A percentile compares a stretch with the other conserved stretches of the same genome.
Evolutionary conservation across 1,139 yeast species (phyloP).

Genomic region (Sugiyamaella xylanicola): DNA sequence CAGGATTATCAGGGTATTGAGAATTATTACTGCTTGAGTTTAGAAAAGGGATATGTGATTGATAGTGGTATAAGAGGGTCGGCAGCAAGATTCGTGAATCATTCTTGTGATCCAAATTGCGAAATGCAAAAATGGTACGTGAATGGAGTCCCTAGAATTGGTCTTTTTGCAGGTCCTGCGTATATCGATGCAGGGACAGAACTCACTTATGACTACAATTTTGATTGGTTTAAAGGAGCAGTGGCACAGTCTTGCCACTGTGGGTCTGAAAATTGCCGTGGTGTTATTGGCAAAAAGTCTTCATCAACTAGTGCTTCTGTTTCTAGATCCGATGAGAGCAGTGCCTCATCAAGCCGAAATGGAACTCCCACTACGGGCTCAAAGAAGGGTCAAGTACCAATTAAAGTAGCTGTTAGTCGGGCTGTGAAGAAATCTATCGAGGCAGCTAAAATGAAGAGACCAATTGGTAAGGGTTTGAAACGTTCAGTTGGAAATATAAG

Average conservation of each 20-base stretch:
- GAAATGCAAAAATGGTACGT: constrained; percentile 50
- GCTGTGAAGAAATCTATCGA: constrained; percentile 1
- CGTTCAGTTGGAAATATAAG: neutral
- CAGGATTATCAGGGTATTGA: constrained; percentile 33
- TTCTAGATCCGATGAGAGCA: constrained; percentile 16
- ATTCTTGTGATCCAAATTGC: constrained; percentile 48
- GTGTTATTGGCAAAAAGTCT: constrained; percentile 39
- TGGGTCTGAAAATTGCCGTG: constrained; percentile 45
- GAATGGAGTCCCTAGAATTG: constrained; percentile 45
- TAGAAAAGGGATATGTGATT: constrained; percentile 45
- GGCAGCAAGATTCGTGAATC: constrained; percentile 49
- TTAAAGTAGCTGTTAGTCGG: constrained; percentile 7
- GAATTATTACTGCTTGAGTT: constrained; percentile 43
- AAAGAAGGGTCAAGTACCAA: neutral
- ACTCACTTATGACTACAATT: constrained; percentile 48
- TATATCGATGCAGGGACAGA: constrained; percentile 45
- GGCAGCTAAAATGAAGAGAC: neutral
- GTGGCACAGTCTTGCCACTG: constrained; percentile 46
- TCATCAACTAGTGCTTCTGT: neutral
- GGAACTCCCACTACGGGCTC: constrained; percentile 8
- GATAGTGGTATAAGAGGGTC: constrained; percentile 48
- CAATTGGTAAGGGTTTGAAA: neutral
- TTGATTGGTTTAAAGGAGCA: constrained; percentile 46
- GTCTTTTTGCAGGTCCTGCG: constrained; percentile 44
- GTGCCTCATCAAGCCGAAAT: constrained; percentile 13